Percentiles rank a stretch among this genome's conserved stretches.
These are phyloP conservation scores for Chlamydomonas sp. DNA, from an alignment of 139 green algal genomes.

Conservation along the genomic window DNA sequence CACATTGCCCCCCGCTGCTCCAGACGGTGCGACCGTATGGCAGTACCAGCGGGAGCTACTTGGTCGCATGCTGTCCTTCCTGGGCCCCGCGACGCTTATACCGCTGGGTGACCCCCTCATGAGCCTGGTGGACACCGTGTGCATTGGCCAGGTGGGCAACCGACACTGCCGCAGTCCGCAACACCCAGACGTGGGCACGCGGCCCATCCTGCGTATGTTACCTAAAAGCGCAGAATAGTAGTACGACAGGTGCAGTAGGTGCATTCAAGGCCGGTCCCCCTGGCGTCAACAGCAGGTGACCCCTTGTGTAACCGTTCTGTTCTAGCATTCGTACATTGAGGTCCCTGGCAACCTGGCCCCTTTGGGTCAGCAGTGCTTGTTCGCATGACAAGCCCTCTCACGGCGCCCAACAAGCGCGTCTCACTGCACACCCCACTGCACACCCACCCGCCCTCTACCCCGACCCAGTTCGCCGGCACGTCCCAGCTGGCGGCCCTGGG, in stretches of 20 bases:
- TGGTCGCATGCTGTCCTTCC: constrained; percentile 12
- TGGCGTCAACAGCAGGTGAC: not conserved
- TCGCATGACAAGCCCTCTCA: too few species aligned
- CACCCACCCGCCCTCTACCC: not conserved
- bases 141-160: constrained; percentile 66
- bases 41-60: constrained; percentile 24
- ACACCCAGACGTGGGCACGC: not conserved
- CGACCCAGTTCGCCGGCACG: constrained; percentile 60
- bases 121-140: constrained; percentile 81
- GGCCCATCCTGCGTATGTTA: not conserved
- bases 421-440: too few species aligned
- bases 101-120: constrained; percentile 86
- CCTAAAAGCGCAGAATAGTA: not conserved
- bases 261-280: not conserved
- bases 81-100: constrained; percentile 66
- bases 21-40: not conserved
- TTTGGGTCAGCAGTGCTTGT: too few species aligned
- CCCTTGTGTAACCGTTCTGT: not conserved
- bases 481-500: constrained; percentile 78
- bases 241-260: not conserved
- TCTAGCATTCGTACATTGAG: not conserved
- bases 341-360: too few species aligned
- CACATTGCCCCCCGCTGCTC: not conserved
- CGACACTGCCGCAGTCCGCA: not conserved
- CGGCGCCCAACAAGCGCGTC: not conserved